These are phyloP conservation scores for Heracleum sosnowskyi DNA, from an alignment of 129 eudicot genomes.

Conservation along the genomic window DNA sequence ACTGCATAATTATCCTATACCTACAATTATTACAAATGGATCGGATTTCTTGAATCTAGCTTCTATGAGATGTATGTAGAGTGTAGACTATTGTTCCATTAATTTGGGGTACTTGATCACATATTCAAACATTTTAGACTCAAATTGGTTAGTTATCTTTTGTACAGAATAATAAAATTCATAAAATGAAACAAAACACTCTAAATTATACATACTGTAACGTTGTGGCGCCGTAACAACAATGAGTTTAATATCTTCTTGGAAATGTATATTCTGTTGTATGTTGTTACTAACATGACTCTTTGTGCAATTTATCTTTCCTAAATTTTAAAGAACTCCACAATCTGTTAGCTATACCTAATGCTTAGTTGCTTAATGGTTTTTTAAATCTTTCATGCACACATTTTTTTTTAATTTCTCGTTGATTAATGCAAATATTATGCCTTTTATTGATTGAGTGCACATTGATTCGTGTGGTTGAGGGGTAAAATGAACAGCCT, in stretches of 20 bases:
- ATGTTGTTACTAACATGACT: not conserved
- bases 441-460: not conserved
- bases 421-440: not conserved
- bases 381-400: not conserved
- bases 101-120: no score
- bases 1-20: no score
- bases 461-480: not conserved
- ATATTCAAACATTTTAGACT: no score
- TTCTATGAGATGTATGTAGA: no score
- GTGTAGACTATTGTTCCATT: no score
- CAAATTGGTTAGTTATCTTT: no score
- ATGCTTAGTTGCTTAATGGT: not conserved
- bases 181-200: no score
- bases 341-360: not conserved
- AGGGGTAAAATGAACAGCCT: not conserved
- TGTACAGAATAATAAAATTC: no score
- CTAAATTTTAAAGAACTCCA: not conserved
- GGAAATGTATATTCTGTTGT: not conserved
- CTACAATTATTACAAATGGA: no score
- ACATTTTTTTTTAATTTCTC: not conserved
- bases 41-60: no score
- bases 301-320: not conserved
- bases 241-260: no score
- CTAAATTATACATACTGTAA: no score
- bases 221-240: not conserved